These are phyloP conservation scores for Gonapodya sp. DNA, from an alignment of 192 early-diverging fungal species.

Conservation along the genomic window DNA sequence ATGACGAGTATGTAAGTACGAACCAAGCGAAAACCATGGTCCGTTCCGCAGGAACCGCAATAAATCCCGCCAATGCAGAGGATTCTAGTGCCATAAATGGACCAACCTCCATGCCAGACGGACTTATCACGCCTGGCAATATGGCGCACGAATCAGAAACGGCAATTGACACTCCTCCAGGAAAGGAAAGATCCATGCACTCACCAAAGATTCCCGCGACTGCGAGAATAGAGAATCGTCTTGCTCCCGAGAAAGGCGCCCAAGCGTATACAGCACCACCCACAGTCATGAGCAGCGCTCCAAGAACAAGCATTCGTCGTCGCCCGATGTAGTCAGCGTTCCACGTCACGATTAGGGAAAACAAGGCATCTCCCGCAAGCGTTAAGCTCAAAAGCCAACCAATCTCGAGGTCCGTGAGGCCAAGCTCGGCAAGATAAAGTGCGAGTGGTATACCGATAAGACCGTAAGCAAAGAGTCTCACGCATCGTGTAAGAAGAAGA, in stretches of 20 bases:
- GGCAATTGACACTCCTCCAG: too few species aligned
- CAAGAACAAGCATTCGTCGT: slow-evolving; percentile 16
- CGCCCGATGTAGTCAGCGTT: slow-evolving; percentile 18
- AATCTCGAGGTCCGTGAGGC: slow-evolving; percentile 12
- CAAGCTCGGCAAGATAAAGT: slow-evolving; percentile 16
- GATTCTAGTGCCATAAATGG: slow-evolving; percentile 20
- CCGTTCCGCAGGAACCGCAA: slow-evolving; percentile 1
- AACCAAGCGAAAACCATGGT: slow-evolving; percentile 16
- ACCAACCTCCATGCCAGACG: slow-evolving; percentile 8
- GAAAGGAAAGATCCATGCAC: slow-evolving; percentile 12
- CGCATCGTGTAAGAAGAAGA: slow-evolving; percentile 15
- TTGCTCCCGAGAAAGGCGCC: not conserved
- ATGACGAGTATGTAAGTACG: too few species aligned
- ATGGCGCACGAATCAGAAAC: too few species aligned
- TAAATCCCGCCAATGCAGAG: slow-evolving; percentile 14
- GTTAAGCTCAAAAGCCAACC: slow-evolving; percentile 18
- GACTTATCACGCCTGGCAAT: not conserved
- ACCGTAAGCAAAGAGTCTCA: slow-evolving; percentile 19
- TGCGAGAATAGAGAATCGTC: slow-evolving; percentile 5
- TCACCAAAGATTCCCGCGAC: slow-evolving; percentile 17
- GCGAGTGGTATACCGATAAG: slow-evolving; percentile 18
- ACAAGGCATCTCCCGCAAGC: slow-evolving; percentile 18
- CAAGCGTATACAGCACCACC: slow-evolving; percentile 16
- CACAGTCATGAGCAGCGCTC: slow-evolving; percentile 15
- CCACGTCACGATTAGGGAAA: slow-evolving; percentile 15